Base-by-base conservation (phyloP, 805 yeast genomes). In the Hanseniaspora vineae region DNA sequence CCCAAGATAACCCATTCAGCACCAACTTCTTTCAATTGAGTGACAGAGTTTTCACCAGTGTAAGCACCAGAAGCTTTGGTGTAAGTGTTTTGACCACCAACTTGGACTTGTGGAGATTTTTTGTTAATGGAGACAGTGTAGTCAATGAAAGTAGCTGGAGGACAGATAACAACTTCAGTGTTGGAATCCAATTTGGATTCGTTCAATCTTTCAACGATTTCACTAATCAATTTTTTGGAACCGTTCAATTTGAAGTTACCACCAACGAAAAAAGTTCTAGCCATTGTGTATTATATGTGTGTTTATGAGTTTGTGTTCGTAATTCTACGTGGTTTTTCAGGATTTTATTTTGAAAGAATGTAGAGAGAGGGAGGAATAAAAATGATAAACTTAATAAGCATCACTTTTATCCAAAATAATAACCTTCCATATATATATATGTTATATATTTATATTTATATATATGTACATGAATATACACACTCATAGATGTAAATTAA, bases 201-300 rank as follows among this genome's bases (percentile, higher is more conserved):
- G 77, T 90, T 90, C 65, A 92, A 78, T 72, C 80, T 73, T 55
- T 80, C 89, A 54, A 90, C 82, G 65, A 92, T 89, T 58, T 78
- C 71, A 67, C 79, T 77, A 69, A 92, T 84, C 59, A 92, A 83
- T 60, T 76, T 78, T 71, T 81, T 81, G 65, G 95, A 73, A 66
- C 98, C 98, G 78, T 92, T 92, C 86, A 92, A 82, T 73, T 92
- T 92, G 80, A 92, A 90, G 88, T 92, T 92, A 65, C 98, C 98
- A 61, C 98, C 98, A 65, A 92, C 96, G 70, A 92, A 89, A 75
- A 90, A 92, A 70, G 76, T 78, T 72, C 95, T 84, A 67, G 95
- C 81, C 95, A 64, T 64, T 58, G 52, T 57, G 29, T 5, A 23
- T 48, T n/a, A 43, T 31, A 14, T 35, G 49, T 46, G 46, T 44